Conservation (phyloP, 768 basidiomycete genomes). For the Boletus rex-veris region DNA sequence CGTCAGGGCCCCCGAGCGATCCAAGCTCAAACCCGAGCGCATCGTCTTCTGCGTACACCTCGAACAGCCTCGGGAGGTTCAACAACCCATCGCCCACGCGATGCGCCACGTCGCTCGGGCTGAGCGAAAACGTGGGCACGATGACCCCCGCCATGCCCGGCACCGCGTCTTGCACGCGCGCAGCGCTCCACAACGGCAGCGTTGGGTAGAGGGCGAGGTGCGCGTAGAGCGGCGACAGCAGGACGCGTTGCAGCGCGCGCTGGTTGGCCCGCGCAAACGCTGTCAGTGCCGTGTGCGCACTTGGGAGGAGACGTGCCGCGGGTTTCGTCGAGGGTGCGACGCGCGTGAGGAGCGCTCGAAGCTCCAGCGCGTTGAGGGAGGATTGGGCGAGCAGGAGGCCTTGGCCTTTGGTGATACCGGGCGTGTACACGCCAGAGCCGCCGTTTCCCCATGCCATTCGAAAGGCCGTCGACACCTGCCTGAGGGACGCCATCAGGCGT, state of each 20-base stretch:
- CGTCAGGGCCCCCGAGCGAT: conserved; percentile 70
- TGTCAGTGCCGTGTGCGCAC: conserved; percentile 53
- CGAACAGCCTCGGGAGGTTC: conserved; percentile 89
- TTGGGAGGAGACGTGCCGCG: conserved; percentile 43
- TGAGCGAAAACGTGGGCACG: conserved; percentile 90
- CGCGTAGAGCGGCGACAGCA: conserved; percentile 76
- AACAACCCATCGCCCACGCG: conserved; percentile 91
- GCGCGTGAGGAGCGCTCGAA: conserved; percentile 40
- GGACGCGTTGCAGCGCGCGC: conserved; percentile 71
- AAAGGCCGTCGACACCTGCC: conserved; percentile 58
- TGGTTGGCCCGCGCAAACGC: conserved; percentile 74
- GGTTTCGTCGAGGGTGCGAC: conserved; percentile 19
- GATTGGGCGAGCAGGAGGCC: conserved; percentile 80
- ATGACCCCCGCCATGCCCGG: conserved; percentile 40
- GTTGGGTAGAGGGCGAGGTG: conserved; percentile 71
- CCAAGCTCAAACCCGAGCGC: conserved; percentile 85
- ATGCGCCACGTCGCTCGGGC: conserved; percentile 85
- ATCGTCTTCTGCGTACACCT: conserved; percentile 91
- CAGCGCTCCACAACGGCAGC: conserved; percentile 61
- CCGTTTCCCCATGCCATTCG: conserved; percentile 49
- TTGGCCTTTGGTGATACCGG: conserved; percentile 61
- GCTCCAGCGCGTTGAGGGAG: conserved; percentile 74
- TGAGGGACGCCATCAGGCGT: conserved; percentile 57
- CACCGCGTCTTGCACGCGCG: conserved; percentile 25
- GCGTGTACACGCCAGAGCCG: conserved; percentile 50